phyloP scores from a whole-genome alignment of 108 stramenopile species.

The Pseudonitzschia multistriata region DNA sequence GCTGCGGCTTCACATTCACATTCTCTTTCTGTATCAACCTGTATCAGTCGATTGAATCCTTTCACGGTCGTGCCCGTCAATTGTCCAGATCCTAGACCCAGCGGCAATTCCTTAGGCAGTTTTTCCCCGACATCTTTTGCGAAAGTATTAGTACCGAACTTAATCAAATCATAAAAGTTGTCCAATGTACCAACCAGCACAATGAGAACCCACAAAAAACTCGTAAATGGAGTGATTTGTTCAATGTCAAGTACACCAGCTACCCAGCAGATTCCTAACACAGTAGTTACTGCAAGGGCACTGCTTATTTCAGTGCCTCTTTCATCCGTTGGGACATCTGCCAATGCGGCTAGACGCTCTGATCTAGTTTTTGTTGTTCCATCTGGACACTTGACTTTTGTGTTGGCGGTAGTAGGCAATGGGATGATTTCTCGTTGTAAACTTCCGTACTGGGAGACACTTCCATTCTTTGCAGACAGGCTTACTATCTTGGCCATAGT shows the following conservation, averaged over 20 bases:
- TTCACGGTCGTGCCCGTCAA: constrained; percentile 70
- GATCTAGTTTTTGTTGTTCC: constrained; percentile 43
- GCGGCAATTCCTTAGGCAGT: constrained; percentile 70
- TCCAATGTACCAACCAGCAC: constrained; percentile 62
- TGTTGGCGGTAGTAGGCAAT: constrained; percentile 39
- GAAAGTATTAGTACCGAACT: constrained; percentile 50
- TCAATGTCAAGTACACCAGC: constrained; percentile 66
- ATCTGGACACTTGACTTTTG: constrained; percentile 39
- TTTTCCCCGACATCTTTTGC: constrained; percentile 42
- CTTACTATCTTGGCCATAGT: constrained; percentile 61
- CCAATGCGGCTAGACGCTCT: constrained; percentile 51
- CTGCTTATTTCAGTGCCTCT: constrained; percentile 73
- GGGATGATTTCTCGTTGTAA: constrained; percentile 53
- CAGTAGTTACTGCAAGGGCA: constrained; percentile 56
- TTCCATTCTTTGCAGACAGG: constrained; percentile 52
- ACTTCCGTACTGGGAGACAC: constrained; percentile 58
- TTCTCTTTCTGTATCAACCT: constrained; percentile 90
- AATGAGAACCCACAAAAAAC: constrained; percentile 48
- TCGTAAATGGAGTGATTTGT: constrained; percentile 54
- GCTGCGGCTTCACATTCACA: constrained; percentile 91
- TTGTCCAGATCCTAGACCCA: constrained; percentile 76
- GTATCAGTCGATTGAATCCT: constrained; percentile 81
- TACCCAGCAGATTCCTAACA: constrained; percentile 67
- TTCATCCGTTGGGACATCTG: constrained; percentile 78
- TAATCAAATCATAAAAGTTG: constrained; percentile 82